Evolutionary conservation across 75 land plant species (phyloP).

Genomic region (Azolla pinnata): DNA sequence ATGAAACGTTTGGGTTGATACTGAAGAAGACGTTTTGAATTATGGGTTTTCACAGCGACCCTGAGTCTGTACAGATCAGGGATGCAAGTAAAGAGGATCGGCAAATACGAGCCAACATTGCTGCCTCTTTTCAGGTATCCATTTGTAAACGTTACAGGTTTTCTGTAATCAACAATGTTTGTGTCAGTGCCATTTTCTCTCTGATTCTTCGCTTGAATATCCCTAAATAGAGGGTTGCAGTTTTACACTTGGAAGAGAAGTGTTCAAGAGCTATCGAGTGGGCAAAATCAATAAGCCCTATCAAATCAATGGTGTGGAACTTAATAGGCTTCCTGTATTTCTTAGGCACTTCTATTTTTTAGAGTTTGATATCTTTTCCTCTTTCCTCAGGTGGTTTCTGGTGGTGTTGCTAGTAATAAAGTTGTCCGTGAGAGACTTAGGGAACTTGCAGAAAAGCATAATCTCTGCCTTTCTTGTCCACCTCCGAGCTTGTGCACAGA

Average conservation of each 20-base stretch:
- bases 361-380: background rate
- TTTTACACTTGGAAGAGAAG: slow-evolving; percentile 83
- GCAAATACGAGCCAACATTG: slow-evolving; percentile 73
- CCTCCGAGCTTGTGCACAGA: slow-evolving; percentile 98
- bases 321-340: too few species aligned
- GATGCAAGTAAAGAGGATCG: slow-evolving; percentile 54
- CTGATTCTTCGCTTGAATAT: background rate
- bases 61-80: slow-evolving; percentile 37
- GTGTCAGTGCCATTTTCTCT: background rate
- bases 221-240: slow-evolving; percentile 58
- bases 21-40: too few species aligned
- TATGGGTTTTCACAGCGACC: slow-evolving; percentile 25
- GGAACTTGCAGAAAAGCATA: slow-evolving; percentile 43
- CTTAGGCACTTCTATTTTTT: background rate
- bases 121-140: slow-evolving; percentile 92
- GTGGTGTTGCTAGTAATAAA: slow-evolving; percentile 96
- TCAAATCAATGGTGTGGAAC: slow-evolving; percentile 47
- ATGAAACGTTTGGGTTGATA: too few species aligned
- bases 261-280: slow-evolving; percentile 90
- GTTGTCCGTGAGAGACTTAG: slow-evolving; percentile 62
- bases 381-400: slow-evolving; percentile 70
- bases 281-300: slow-evolving; percentile 77
- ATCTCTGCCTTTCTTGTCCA: slow-evolving; percentile 68
- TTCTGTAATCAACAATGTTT: too few species aligned
- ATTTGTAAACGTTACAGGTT: background rate